Base-by-base conservation (phyloP, 108 stramenopile species). In the Pseudonitzschia multiseries region DNA sequence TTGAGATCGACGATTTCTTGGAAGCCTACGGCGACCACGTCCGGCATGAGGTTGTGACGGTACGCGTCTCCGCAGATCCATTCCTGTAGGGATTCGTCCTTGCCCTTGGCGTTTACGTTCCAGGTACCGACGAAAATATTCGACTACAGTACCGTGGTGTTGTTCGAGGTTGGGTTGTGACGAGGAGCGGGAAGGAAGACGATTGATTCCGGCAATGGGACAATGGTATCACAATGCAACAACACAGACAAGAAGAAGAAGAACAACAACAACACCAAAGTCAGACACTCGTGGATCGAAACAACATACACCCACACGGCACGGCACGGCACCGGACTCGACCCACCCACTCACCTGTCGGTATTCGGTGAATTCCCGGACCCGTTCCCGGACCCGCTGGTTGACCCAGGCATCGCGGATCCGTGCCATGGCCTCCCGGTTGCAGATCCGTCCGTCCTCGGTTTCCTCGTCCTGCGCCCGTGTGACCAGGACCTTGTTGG, bases 1-100 rank as follows among this genome's bases (percentile, higher is more conserved):
- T 97, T 99, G 54, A 99, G 78, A 84, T 99, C 99, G 8, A 99
- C 99, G 71, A 99, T 97, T 83, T 99, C 99, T 72, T 99, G 99
- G 75, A 99, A 91, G n/a, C 95, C 93, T n/a, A 96, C 92, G 10
- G 91, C 91, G 17, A 93, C 88, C 76, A 96, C 80, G 75, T 96
- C 95, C n/a, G 97, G 90, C 31, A 82, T 65, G 64, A 75, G 63
- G 33, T 73, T 70, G 57, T 79, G 72, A 8, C 83, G 69, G 6
- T 85, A 87, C 93, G 91, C 92, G 70, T 92, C 91, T n/a, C 80
- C 81, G 65, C 88, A 92, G 14, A 98, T 81, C 94, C 95, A 97
- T 17, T 85, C 81, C 27, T 85, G 80, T n/a, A 98, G 71, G 46
- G 77, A 64, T 22, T 73, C 68, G 65, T 94, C 93, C 42, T 93